phyloP scores from a whole-genome alignment of 2,329 filamentous ascomycete species.

The Sclerotiophoma versabilis region DNA sequence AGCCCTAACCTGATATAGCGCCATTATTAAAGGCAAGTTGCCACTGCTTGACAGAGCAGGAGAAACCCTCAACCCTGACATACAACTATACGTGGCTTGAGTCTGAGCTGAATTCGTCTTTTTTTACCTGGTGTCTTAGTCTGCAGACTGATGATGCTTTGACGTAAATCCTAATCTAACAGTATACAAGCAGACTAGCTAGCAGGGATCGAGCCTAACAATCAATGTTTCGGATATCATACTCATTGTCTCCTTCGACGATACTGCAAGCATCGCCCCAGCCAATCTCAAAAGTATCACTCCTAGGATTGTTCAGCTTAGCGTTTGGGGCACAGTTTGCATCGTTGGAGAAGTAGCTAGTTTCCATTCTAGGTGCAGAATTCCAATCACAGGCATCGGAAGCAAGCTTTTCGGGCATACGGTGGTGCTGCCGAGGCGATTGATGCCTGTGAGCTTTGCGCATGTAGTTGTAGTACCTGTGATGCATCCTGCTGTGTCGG shows the following conservation, averaged over 20 bases:
- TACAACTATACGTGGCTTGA: background rate
- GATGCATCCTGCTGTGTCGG: conserved; percentile 5
- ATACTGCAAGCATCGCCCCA: conserved; percentile 40
- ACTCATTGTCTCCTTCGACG: conserved; percentile 33
- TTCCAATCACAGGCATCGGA: conserved; percentile 37
- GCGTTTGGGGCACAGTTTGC: conserved; percentile 40
- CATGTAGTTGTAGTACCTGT: background rate
- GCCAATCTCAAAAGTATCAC: conserved; percentile 45
- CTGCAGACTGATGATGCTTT: background rate
- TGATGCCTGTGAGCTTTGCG: background rate
- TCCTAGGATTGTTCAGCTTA: background rate
- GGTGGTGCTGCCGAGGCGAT: background rate
- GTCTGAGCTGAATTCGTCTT: background rate
- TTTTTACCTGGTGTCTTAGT: conserved; percentile 3
- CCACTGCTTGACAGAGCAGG: too few relatives aligned
- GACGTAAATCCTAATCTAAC: background rate
- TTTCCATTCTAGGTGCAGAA: conserved; percentile 48
- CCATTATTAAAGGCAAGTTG: too few relatives aligned
- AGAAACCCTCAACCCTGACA: too few relatives aligned
- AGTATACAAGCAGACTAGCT: background rate
- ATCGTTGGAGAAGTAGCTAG: conserved; percentile 46
- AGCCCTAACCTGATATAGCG: too few relatives aligned
- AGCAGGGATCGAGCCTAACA: background rate
- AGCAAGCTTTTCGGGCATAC: background rate
- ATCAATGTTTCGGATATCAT: conserved; percentile 10